Evolutionary conservation across 2,329 filamentous ascomycete genomes (phyloP).

Genomic region (Botrytis medusae): DNA sequence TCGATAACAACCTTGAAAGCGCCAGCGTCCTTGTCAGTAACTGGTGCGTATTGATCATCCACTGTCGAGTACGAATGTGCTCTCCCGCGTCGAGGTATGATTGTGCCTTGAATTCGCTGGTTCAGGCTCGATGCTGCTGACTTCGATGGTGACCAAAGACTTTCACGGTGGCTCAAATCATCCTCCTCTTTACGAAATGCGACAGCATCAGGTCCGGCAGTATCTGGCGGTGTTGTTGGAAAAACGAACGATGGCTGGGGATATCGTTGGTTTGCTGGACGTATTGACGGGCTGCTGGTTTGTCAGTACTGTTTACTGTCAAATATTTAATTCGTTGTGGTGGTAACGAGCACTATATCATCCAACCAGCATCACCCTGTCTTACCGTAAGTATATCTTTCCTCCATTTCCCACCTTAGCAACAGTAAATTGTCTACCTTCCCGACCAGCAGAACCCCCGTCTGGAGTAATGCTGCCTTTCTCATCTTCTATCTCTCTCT

Average conservation of each 20-base stretch:
- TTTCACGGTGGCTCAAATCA: conserved; percentile 32
- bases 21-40: conserved; percentile 58
- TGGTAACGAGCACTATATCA: conserved; percentile 18
- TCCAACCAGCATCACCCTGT: conserved; percentile 30
- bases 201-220: conserved; percentile 54
- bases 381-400: conserved; percentile 77
- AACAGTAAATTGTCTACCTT: conserved; percentile 61
- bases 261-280: conserved; percentile 60
- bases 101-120: conserved; percentile 40
- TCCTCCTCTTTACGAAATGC: conserved; percentile 37
- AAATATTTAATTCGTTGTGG: conserved; percentile 19
- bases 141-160: conserved; percentile 38
- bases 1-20: conserved; percentile 81
- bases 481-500: conserved; percentile 47
- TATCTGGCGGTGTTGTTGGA: conserved; percentile 59
- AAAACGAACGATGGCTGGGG: conserved; percentile 62
- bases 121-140: conserved; percentile 40
- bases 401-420: conserved; percentile 82
- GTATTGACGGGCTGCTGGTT: conserved; percentile 55
- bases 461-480: conserved; percentile 60
- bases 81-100: conserved; percentile 50
- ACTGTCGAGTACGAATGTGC: conserved; percentile 76
- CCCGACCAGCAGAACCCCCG: conserved; percentile 53
- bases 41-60: conserved; percentile 58
- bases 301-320: conserved; percentile 29